Percentiles rank a stretch among this genome's conserved stretches.
Evolutionary conservation across 1,284 basidiomycete species (phyloP).

Genomic region (Microbotryomycetes sp.): DNA sequence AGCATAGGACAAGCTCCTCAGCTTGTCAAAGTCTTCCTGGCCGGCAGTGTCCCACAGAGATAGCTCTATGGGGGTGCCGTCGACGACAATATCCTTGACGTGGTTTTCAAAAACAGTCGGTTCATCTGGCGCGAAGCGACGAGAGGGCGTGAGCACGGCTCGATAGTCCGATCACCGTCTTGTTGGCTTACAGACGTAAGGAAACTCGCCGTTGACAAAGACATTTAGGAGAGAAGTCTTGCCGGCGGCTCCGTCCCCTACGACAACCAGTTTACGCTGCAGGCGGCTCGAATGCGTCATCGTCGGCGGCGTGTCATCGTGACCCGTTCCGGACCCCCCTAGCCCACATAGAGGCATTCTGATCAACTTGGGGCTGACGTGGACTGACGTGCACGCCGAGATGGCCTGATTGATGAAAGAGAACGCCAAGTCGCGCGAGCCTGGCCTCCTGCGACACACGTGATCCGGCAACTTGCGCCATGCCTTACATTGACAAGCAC

Average conservation of each 20-base stretch:
- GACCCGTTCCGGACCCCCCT: neutral
- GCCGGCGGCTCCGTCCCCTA: constrained; percentile 89
- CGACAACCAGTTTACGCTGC: constrained; percentile 57
- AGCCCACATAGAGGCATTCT: neutral
- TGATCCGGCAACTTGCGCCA: neutral
- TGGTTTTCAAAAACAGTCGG: constrained; percentile 41
- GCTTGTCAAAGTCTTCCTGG: constrained; percentile 90
- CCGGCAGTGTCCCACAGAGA: constrained; percentile 96
- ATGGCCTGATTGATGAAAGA: neutral
- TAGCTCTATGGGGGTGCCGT: constrained; percentile 76
- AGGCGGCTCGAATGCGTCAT: neutral
- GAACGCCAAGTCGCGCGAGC: neutral
- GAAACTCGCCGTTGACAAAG: constrained; percentile 37
- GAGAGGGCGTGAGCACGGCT: neutral
- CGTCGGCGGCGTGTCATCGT: neutral
- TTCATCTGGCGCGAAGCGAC: constrained; percentile 32
- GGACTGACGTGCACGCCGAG: neutral
- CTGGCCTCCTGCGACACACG: neutral
- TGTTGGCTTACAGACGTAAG: constrained; percentile 55
- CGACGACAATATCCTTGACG: constrained; percentile 49
- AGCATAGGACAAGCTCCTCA: constrained; percentile 84
- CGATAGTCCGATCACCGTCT: neutral
- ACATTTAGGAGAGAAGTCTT: constrained; percentile 46
- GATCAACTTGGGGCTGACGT: neutral
- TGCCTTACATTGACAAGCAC: neutral